These are phyloP conservation scores for Bruguiera hainesii DNA, from an alignment of 441 rosid genomes.

Conservation along the genomic window DNA sequence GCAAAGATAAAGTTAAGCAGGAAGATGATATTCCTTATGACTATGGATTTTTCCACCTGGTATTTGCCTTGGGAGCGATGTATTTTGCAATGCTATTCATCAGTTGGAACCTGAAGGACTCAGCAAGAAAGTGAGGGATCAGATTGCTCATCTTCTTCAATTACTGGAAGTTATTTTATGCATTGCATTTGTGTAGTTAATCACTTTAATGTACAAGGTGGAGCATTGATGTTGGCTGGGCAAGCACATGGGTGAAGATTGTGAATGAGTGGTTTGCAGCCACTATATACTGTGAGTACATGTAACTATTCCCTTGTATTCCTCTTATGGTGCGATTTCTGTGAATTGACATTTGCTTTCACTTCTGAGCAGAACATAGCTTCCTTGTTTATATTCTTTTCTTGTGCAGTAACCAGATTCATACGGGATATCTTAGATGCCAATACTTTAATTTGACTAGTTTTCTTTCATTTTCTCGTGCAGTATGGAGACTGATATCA, in stretches of 20 bases:
- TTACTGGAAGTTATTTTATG: background rate
- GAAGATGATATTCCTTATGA: constrained; percentile 71
- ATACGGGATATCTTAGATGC: background rate
- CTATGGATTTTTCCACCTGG: constrained; percentile 77
- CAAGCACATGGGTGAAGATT: constrained; percentile 92
- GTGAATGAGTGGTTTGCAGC: constrained; percentile 91
- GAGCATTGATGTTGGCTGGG: constrained; percentile 92
- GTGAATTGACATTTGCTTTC: background rate
- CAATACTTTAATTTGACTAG: background rate
- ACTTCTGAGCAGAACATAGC: too few species aligned
- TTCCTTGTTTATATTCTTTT: too few species aligned
- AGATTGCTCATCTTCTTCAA: background rate
- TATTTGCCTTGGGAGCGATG: constrained; percentile 86
- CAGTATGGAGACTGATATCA: constrained; percentile 82
- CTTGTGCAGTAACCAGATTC: background rate
- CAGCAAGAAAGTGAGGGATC: constrained; percentile 49
- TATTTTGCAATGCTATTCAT: constrained; percentile 91
- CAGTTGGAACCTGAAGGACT: constrained; percentile 71
- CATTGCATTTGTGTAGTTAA: background rate
- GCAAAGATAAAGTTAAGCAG: constrained; percentile 44
- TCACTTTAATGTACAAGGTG: constrained; percentile 42
- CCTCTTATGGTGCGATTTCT: too few species aligned
- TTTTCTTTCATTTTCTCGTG: constrained; percentile 5
- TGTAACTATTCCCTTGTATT: background rate
- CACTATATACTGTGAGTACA: constrained; percentile 60